Evolutionary conservation across 768 basidiomycete genomes (phyloP).

Genomic region (Xerocomellus intermedius): DNA sequence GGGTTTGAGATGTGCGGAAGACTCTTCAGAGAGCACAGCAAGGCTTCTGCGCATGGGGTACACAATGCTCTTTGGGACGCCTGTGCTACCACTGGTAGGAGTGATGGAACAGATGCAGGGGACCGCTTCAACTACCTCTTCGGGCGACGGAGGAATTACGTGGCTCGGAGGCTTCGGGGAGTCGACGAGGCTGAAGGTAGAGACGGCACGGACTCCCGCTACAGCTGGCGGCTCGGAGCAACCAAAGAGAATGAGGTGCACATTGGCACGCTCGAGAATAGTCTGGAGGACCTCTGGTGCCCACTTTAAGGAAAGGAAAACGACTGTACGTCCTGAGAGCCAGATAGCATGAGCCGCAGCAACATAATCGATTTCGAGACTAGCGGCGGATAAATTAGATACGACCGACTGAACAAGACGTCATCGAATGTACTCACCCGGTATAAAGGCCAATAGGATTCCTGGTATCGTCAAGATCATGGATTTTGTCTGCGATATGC

Average conservation of each 20-base stretch:
- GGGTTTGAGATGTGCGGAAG: conserved; percentile 3
- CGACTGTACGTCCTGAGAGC: conserved; percentile 29
- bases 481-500: conserved; percentile 24
- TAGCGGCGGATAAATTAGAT: neutral
- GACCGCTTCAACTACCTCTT: conserved; percentile 16
- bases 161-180: conserved; percentile 9
- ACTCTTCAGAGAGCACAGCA: conserved; percentile 13
- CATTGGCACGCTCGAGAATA: conserved; percentile 23
- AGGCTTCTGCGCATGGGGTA: conserved; percentile 17
- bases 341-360: conserved; percentile 30
- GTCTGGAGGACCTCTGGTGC: conserved; percentile 21
- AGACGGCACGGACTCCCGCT: conserved; percentile 13
- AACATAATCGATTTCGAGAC: conserved; percentile 30
- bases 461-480: conserved; percentile 22
- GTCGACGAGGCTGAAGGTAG: conserved; percentile 19
- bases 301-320: conserved; percentile 27
- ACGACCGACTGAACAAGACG: too few species aligned
- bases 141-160: conserved; percentile 10
- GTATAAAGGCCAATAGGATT: conserved; percentile 28
- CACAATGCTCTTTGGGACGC: conserved; percentile 17
- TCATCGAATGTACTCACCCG: too few species aligned
- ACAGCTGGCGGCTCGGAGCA: conserved; percentile 9
- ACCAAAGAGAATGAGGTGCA: conserved; percentile 24
- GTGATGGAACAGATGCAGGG: conserved; percentile 13
- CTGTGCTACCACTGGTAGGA: conserved; percentile 27